These are phyloP conservation scores for Metarhizium brunneum DNA, from an alignment of 2,329 filamentous ascomycete species.

Conservation along the genomic window DNA sequence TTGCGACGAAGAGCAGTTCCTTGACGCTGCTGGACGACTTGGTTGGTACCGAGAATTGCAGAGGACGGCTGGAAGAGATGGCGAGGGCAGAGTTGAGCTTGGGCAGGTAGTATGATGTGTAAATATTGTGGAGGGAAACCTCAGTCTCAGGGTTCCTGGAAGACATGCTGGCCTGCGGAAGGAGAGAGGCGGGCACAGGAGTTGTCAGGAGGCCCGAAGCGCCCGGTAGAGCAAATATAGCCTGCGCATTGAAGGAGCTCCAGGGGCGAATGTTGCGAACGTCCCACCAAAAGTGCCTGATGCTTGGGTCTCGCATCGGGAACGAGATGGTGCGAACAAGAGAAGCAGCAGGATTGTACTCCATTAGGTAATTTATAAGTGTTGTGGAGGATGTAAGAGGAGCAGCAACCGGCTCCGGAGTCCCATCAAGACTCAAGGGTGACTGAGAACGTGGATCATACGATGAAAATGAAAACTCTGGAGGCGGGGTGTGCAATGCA, in stretches of 20 bases:
- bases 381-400: slow-evolving; percentile 46
- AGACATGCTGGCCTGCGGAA: slow-evolving; percentile 48
- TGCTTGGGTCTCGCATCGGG: slow-evolving; percentile 54
- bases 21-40: slow-evolving; percentile 24
- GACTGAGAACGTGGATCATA: slow-evolving; percentile 38
- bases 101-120: slow-evolving; percentile 69
- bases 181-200: slow-evolving; percentile 50
- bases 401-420: slow-evolving; percentile 29
- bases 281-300: slow-evolving; percentile 93
- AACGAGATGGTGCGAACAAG: slow-evolving; percentile 73
- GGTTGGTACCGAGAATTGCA: slow-evolving; percentile 37
- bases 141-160: slow-evolving; percentile 71
- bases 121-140: slow-evolving; percentile 63
- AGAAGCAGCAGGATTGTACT: slow-evolving; percentile 70
- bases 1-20: slow-evolving; percentile 58
- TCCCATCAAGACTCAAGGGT: slow-evolving; percentile 30
- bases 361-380: slow-evolving; percentile 68
- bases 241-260: slow-evolving; percentile 66
- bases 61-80: slow-evolving; percentile 61
- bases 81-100: slow-evolving; percentile 80
- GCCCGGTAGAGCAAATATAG: slow-evolving; percentile 63
- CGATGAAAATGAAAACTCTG: slow-evolving; percentile 34
- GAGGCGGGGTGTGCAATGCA: slow-evolving; percentile 10
- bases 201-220: slow-evolving; percentile 65
- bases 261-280: slow-evolving; percentile 79